A percentile compares a stretch with the other conserved stretches of the same genome.
phyloP scores from a whole-genome alignment of 495 filamentous ascomycete species.

The Penicillium roqueforti region DNA sequence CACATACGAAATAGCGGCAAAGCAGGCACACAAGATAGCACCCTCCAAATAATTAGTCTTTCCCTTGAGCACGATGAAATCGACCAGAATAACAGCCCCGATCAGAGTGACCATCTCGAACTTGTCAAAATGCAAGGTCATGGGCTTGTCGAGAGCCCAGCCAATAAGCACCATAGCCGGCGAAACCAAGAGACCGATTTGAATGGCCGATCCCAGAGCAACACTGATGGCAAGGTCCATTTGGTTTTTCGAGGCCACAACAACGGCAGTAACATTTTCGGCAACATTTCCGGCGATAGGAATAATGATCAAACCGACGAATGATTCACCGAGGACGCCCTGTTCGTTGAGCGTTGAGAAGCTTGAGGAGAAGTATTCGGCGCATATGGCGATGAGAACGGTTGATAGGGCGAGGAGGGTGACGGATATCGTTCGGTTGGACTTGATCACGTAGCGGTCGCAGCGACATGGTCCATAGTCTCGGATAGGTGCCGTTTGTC shows the following conservation, averaged over 20 bases:
- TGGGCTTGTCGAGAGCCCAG: conserved; percentile 57
- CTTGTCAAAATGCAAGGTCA: conserved; percentile 74
- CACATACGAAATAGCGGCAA: conserved; percentile 17
- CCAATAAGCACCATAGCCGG: conserved; percentile 62
- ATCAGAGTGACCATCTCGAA: conserved; percentile 77
- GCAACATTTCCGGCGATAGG: conserved; percentile 27
- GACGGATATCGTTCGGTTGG: conserved; percentile 5
- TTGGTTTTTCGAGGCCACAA: conserved; percentile 22
- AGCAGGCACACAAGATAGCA: conserved; percentile 57
- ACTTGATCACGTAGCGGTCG: not conserved
- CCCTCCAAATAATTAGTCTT: conserved; percentile 76
- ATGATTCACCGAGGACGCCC: conserved; percentile 13
- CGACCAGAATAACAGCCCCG: conserved; percentile 68
- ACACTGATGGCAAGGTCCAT: conserved; percentile 26
- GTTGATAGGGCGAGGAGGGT: conserved; percentile 17
- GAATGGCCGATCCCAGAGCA: conserved; percentile 23
- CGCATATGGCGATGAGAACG: conserved; percentile 26
- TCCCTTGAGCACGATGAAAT: conserved; percentile 73
- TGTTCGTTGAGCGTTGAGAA: conserved; percentile 19
- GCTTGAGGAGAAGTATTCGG: conserved; percentile 25
- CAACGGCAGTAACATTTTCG: conserved; percentile 22
- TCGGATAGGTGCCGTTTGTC: not conserved
- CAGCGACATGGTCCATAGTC: not conserved
- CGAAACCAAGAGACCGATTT: conserved; percentile 34
- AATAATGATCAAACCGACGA: conserved; percentile 28